phyloP scores from a whole-genome alignment of 2,329 filamentous ascomycete species.

The Cadophora sp. region DNA sequence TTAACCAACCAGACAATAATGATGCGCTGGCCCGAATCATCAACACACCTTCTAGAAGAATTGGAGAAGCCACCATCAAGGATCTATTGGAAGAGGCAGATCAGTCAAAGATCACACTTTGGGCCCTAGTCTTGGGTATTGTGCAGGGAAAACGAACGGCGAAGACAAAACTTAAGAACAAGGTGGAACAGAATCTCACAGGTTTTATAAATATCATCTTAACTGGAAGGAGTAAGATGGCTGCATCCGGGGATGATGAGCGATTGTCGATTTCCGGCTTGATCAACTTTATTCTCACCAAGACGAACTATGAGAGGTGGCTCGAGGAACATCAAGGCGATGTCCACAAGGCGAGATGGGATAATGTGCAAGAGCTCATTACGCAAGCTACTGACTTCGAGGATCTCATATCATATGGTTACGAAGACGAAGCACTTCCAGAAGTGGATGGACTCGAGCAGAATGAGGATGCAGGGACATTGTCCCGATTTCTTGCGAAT shows the following conservation, averaged over 20 bases:
- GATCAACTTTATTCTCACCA: slow-evolving; percentile 63
- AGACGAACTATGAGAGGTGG: slow-evolving; percentile 76
- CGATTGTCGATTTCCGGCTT: slow-evolving; percentile 42
- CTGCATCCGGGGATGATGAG: slow-evolving; percentile 34
- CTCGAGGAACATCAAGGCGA: slow-evolving; percentile 74
- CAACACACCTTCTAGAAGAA: slow-evolving; percentile 80
- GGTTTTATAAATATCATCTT: slow-evolving; percentile 66
- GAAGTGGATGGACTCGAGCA: slow-evolving; percentile 76
- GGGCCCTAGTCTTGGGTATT: slow-evolving; percentile 71
- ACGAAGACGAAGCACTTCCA: slow-evolving; percentile 64
- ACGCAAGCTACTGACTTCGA: slow-evolving; percentile 77
- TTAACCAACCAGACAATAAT: slow-evolving; percentile 85
- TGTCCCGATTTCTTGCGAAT: slow-evolving; percentile 87
- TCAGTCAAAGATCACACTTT: slow-evolving; percentile 70
- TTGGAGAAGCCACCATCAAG: slow-evolving; percentile 82
- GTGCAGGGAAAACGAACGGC: slow-evolving; percentile 58
- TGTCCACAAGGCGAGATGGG: slow-evolving; percentile 81
- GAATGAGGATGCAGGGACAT: slow-evolving; percentile 63
- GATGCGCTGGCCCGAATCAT: slow-evolving; percentile 85
- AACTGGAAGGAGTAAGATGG: slow-evolving; percentile 60
- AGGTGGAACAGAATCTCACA: slow-evolving; percentile 62
- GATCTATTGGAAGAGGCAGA: slow-evolving; percentile 79
- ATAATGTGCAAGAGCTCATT: slow-evolving; percentile 89
- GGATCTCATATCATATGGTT: slow-evolving; percentile 37
- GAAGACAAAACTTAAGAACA: slow-evolving; percentile 60